Conservation (phyloP, 805 yeast species). For the Saccharomycopsis guyanensis region DNA sequence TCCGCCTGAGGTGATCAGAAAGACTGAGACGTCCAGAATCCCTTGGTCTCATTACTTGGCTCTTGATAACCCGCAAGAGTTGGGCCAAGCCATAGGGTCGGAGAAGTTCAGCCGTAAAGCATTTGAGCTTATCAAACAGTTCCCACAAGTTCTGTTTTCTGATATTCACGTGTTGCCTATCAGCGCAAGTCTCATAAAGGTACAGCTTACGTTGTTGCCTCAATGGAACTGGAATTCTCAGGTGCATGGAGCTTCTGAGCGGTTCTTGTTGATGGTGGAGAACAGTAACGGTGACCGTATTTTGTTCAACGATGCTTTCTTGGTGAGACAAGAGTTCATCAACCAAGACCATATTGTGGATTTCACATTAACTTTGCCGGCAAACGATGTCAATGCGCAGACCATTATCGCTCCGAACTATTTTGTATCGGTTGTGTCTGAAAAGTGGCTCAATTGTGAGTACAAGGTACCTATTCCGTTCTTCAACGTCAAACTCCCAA, state of each 20-base stretch:
- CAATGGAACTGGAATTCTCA: slow-evolving; percentile 70
- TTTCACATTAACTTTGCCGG: slow-evolving; percentile 52
- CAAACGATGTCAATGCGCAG: slow-evolving; percentile 29
- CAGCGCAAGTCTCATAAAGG: slow-evolving; percentile 55
- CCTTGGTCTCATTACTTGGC: slow-evolving; percentile 78
- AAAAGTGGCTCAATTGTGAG: slow-evolving; percentile 78
- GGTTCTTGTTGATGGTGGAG: slow-evolving; percentile 66
- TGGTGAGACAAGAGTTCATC: slow-evolving; percentile 43
- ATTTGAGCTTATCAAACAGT: slow-evolving; percentile 53
- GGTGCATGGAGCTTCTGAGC: slow-evolving; percentile 58
- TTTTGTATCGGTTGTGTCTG: slow-evolving; percentile 66
- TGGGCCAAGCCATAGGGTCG: slow-evolving; percentile 73
- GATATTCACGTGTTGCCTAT: slow-evolving; percentile 68
- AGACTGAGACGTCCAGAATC: slow-evolving; percentile 70
- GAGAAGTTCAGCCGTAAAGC: slow-evolving; percentile 57
- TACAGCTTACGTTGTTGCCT: slow-evolving; percentile 63
- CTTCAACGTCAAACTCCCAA: slow-evolving; percentile 46
- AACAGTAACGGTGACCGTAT: slow-evolving; percentile 77
- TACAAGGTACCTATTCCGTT: slow-evolving; percentile 54
- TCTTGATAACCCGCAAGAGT: slow-evolving; percentile 59
- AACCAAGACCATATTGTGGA: slow-evolving; percentile 50
- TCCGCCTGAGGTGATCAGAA: slow-evolving; percentile 61
- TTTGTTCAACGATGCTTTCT: slow-evolving; percentile 48
- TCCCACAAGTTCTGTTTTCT: slow-evolving; percentile 55
- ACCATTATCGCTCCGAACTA: slow-evolving; percentile 55